These are phyloP conservation scores for Boechera stricta DNA, from an alignment of 345 rosid genomes.

Conservation along the genomic window DNA sequence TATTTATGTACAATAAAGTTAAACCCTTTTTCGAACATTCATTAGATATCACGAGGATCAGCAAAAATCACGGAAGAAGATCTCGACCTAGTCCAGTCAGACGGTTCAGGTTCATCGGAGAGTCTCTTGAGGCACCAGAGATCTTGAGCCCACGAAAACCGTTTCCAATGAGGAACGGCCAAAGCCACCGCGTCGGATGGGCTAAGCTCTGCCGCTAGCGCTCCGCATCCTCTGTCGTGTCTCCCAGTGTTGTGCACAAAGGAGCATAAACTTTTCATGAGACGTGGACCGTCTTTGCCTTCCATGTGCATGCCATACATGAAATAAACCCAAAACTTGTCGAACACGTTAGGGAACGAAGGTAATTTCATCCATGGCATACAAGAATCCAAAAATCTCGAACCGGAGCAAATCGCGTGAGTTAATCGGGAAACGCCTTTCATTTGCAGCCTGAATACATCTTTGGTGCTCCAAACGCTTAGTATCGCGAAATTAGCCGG, in stretches of 20 bases:
- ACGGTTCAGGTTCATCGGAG: slow-evolving; percentile 25
- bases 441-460: slow-evolving; percentile 63
- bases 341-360: slow-evolving; percentile 71
- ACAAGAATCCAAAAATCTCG: slow-evolving; percentile 65
- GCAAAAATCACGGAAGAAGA: slow-evolving; percentile 57
- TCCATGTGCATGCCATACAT: slow-evolving; percentile 71
- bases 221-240: slow-evolving; percentile 71
- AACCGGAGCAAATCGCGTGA: slow-evolving; percentile 57
- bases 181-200: slow-evolving; percentile 57
- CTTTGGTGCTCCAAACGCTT: slow-evolving; percentile 81
- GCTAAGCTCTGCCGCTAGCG: slow-evolving; percentile 64
- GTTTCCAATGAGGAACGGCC: slow-evolving; percentile 76
- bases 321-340: slow-evolving; percentile 65
- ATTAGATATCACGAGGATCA: slow-evolving; percentile 74
- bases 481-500: slow-evolving; percentile 57
- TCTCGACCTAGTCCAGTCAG: slow-evolving; percentile 53
- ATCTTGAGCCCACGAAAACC: slow-evolving; percentile 67
- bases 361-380: slow-evolving; percentile 75
- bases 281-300: slow-evolving; percentile 56
- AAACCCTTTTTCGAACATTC: background rate
- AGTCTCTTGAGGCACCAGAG: slow-evolving; percentile 76
- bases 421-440: slow-evolving; percentile 63
- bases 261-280: slow-evolving; percentile 62
- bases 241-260: slow-evolving; percentile 71
- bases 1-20: slow-evolving; percentile 21